phyloP scores from a whole-genome alignment of 1,284 basidiomycete species.

The Puccinia novopanici region DNA sequence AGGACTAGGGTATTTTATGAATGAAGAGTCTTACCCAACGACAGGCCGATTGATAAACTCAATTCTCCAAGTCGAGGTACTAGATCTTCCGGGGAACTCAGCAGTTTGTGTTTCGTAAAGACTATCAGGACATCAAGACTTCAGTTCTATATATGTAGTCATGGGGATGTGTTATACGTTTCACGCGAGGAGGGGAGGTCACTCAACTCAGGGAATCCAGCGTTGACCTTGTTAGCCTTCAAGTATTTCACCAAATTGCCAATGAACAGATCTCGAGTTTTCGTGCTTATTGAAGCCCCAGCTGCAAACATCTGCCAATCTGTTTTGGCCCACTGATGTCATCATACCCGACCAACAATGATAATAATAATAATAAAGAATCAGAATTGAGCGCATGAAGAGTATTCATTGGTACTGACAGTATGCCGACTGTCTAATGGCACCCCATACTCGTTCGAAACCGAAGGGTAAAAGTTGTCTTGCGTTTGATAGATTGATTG shows the following conservation, averaged over 20 bases:
- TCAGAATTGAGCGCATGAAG: constrained; percentile 53
- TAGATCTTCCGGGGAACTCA: constrained; percentile 53
- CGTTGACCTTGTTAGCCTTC: constrained; percentile 57
- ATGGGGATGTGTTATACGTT: too few relatives aligned
- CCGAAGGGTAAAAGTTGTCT: constrained; percentile 56
- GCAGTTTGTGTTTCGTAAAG: constrained; percentile 54
- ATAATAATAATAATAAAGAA: background rate
- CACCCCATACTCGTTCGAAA: constrained; percentile 57
- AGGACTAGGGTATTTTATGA: background rate
- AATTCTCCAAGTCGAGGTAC: constrained; percentile 55
- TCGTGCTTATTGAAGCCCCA: constrained; percentile 53
- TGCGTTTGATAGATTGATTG: constrained; percentile 58
- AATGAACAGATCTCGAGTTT: constrained; percentile 57
- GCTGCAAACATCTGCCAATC: constrained; percentile 60
- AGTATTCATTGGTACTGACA: constrained; percentile 53
- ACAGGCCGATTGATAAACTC: constrained; percentile 59
- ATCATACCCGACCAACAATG: too few relatives aligned
- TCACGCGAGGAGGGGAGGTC: constrained; percentile 30
- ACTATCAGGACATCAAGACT: constrained; percentile 32
- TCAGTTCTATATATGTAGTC: background rate
- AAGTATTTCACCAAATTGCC: constrained; percentile 56
- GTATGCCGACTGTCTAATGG: constrained; percentile 59
- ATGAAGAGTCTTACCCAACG: constrained; percentile 53
- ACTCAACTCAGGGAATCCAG: constrained; percentile 59
- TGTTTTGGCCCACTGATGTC: constrained; percentile 52